Base-by-base conservation (phyloP, 1,139 yeast genomes). In the Suhomyces chickasaworum region DNA sequence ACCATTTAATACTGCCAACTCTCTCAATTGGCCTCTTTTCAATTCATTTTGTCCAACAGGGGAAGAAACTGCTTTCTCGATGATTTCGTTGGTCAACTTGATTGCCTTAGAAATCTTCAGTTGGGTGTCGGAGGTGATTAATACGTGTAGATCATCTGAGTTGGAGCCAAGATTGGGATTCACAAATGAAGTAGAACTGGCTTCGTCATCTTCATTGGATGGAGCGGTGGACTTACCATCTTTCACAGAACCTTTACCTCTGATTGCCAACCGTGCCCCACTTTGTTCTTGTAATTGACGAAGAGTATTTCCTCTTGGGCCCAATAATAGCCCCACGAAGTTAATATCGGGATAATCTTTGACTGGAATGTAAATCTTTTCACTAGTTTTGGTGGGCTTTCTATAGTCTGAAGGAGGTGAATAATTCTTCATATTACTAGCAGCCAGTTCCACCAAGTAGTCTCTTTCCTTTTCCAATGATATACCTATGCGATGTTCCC, bases 211-310 rank as follows among this genome's bases (percentile, higher is more conserved):
- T 20, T 57, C 63, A 12, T 58, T 56, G 20, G 72, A 70, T 39
- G 75, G 71, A 3, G 77, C 73, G 8, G 75, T 66, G 49, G 76
- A 77, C 63, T 85, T 86, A 36, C 98, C 98, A 60, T 89, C 96
- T 60, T 93, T 93, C 17, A 90, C 95, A 0, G 98, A 90, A 0
- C 99, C 99, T 57, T 86, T 84, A 32, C 98, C 98, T 57, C 98
- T 74, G 34, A 91, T 86, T 2, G 91, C 95, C 51, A 91, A 84
- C 51, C 78, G 79, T 18, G 97, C 96, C 0, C 96, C 96, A 41
- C 95, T 84, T 43, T 85, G 83, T 41, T 82, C 84, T 61, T 91
- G 96, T 66, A 95, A 70, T 56, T 83, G 82, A 51, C 89, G 80
- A 56, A 91, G 69, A 0, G 97, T 93, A 57, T 87, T 86, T 17